Conservation (phyloP, 495 filamentous ascomycete species). For the Parachaetomium inaequale region DNA sequence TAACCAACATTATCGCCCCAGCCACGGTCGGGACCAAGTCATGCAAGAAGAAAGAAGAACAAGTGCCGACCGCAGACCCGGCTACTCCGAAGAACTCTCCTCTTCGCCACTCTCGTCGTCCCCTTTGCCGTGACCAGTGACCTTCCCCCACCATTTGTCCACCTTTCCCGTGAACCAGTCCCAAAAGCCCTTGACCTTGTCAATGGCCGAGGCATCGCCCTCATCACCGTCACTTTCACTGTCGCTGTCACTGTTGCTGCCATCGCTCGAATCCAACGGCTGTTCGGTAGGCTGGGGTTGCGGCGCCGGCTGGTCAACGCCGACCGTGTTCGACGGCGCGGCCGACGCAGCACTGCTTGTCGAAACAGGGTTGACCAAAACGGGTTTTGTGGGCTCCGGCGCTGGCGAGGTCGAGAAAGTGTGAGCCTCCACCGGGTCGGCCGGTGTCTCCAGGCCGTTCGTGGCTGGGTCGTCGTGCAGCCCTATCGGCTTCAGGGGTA, state of each 20-base stretch:
- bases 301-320: slow-evolving; percentile 23
- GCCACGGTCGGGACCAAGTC: not conserved
- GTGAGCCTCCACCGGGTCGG: slow-evolving; percentile 27
- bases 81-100: not conserved
- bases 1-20: not conserved
- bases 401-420: slow-evolving; percentile 17
- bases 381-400: slow-evolving; percentile 24
- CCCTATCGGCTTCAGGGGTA: slow-evolving; percentile 68
- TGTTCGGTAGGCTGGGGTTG: slow-evolving; percentile 20
- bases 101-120: not conserved
- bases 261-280: slow-evolving; percentile 10
- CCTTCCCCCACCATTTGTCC: slow-evolving; percentile 38
- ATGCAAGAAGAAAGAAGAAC: not conserved
- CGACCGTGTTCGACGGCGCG: slow-evolving; percentile 13
- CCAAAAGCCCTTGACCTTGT: slow-evolving; percentile 39
- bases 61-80: not conserved
- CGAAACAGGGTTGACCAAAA: slow-evolving; percentile 19
- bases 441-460: slow-evolving; percentile 29
- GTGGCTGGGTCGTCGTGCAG: slow-evolving; percentile 50
- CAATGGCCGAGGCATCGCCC: slow-evolving; percentile 19
- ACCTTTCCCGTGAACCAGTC: slow-evolving; percentile 50
- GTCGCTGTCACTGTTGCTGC: slow-evolving; percentile 8
- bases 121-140: slow-evolving; percentile 26
- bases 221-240: slow-evolving; percentile 13
- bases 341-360: slow-evolving; percentile 2